Evolutionary conservation across 2,329 filamentous ascomycete genomes (phyloP).

Genomic region (Kalmusia sp.): DNA sequence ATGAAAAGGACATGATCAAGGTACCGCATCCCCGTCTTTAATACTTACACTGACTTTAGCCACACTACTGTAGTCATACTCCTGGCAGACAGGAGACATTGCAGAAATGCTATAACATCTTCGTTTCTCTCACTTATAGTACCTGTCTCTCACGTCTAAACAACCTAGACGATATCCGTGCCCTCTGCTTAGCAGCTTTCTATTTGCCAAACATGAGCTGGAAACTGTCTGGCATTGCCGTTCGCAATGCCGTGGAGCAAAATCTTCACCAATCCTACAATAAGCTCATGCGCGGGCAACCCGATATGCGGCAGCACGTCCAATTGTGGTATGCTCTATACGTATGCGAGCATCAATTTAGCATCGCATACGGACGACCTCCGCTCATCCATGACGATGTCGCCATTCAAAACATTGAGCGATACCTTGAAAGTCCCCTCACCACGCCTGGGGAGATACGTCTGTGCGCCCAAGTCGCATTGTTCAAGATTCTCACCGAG

Average conservation of each 20-base stretch:
- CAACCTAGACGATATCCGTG: conserved; percentile 48
- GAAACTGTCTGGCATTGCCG: conserved; percentile 48
- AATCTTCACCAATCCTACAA: conserved; percentile 49
- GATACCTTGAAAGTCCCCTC: conserved; percentile 36
- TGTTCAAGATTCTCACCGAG: conserved; percentile 43
- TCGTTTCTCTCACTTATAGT: conserved; percentile 40
- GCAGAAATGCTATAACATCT: conserved; percentile 41
- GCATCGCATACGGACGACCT: conserved; percentile 50
- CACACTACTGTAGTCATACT: no score
- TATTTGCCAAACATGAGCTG: conserved; percentile 51
- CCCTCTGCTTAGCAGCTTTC: conserved; percentile 49
- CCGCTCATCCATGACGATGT: conserved; percentile 49
- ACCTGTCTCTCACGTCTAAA: conserved; percentile 45
- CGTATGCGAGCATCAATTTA: conserved; percentile 50
- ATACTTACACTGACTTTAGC: no score
- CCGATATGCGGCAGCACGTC: conserved; percentile 45
- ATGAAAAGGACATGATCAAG: no score
- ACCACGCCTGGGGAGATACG: conserved; percentile 39
- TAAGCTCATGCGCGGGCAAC: conserved; percentile 42
- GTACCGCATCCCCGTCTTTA: no score
- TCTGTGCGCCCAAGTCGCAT: conserved; percentile 37
- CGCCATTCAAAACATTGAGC: conserved; percentile 46
- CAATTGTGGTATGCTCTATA: conserved; percentile 51
- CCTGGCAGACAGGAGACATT: conserved; percentile 35
- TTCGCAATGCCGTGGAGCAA: conserved; percentile 50